phyloP scores from a whole-genome alignment of 768 basidiomycete genomes.

The Clitopilus passeckerianus region DNA sequence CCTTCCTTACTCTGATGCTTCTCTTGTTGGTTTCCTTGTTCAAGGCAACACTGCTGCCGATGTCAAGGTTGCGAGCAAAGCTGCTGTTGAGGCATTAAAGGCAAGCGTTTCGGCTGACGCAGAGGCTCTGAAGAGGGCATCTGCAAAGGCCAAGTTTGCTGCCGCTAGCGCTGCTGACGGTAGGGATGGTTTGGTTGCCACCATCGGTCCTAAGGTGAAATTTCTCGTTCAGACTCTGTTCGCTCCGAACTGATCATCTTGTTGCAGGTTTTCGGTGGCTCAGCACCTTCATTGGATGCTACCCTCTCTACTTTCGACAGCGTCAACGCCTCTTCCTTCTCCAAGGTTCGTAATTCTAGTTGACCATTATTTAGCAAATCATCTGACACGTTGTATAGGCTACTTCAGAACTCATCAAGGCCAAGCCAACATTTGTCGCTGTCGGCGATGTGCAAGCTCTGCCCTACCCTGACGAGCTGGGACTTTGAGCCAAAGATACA shows the following conservation, averaged over 20 bases:
- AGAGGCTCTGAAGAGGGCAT: slow-evolving; percentile 75
- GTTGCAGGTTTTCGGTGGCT: slow-evolving; percentile 53
- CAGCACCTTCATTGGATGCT: slow-evolving; percentile 49
- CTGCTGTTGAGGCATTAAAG: slow-evolving; percentile 65
- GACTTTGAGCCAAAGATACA: slow-evolving; percentile 42
- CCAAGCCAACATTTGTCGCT: slow-evolving; percentile 83
- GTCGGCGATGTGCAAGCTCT: slow-evolving; percentile 74
- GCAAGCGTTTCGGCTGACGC: slow-evolving; percentile 42
- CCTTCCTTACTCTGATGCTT: slow-evolving; percentile 88
- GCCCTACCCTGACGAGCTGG: slow-evolving; percentile 82
- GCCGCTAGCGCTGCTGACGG: slow-evolving; percentile 68
- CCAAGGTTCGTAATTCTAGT: slow-evolving; percentile 49
- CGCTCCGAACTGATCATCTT: neutral
- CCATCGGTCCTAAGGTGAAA: slow-evolving; percentile 63
- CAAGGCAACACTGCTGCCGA: slow-evolving; percentile 59
- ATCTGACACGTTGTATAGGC: slow-evolving; percentile 37
- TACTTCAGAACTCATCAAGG: slow-evolving; percentile 58
- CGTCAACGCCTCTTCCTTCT: slow-evolving; percentile 59
- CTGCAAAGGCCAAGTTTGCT: slow-evolving; percentile 85
- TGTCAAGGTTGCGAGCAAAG: slow-evolving; percentile 64
- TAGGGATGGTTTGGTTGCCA: slow-evolving; percentile 58
- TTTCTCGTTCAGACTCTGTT: slow-evolving; percentile 5
- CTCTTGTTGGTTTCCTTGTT: slow-evolving; percentile 79
- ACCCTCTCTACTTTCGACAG: slow-evolving; percentile 68
- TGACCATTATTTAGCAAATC: neutral